Evolutionary conservation across 2,329 filamentous ascomycete species (phyloP), one percentile per base, ranked within the genome.

Genomic region (Hymenoscyphus occultus): DNA sequence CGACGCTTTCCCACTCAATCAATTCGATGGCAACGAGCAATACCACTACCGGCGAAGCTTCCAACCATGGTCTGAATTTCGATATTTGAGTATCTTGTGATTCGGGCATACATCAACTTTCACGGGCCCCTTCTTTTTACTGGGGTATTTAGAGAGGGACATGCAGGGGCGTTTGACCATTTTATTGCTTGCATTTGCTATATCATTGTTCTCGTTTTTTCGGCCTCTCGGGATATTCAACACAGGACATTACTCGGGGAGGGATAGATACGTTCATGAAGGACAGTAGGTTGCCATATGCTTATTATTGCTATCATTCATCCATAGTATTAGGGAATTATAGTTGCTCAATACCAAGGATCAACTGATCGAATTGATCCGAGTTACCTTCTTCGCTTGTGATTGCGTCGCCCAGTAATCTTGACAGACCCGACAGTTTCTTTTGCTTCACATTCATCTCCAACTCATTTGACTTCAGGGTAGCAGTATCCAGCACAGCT

Each of bases 391-490:
- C 66, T 54, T 54, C 48, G 9, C 19, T 54, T 28, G 19, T 19
- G 22, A 76, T 68, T 61, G 75, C 66, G 67, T 68, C 22, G 19
- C 31, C 48, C 62, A 76, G 71, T 35, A 72, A 64, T 51, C 69
- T 75, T 62, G 71, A 65, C 22, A 76, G 35, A 59, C 71, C 69
- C 28, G 59, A 65, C 54, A 96, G 75, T 66, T 86, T 85, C 67
- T 89, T 86, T 67, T 80, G 80, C 70, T 82, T 85, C 71, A 93
- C 86, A 69, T 88, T 84, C 61, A 87, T 83, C 78, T 99, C 95
- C 77, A 99, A 79, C 77, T 94, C 88, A 48, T 81, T 81, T 66
- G 92, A 96, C 79, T 96, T 95, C 58, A 81, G 79, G n/a, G 85
- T 86, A 2, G 95, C 95, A 31, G 92, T 82, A 32, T 93, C 90